Conservation (phyloP, 2,329 filamentous ascomycete species). For the Pseudocercospora vitis region DNA sequence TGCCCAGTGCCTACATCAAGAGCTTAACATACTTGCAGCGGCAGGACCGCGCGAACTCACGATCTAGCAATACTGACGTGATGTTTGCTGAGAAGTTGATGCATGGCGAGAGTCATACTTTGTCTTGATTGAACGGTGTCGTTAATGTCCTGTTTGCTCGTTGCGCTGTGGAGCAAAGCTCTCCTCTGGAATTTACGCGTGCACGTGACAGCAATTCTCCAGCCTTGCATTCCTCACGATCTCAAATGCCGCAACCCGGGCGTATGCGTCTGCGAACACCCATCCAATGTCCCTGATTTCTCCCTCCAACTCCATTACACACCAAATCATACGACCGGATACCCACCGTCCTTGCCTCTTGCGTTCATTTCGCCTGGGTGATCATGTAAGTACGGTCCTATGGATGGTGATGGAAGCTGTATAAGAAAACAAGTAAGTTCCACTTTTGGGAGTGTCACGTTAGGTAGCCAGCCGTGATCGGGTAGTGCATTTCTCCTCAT, state of each 20-base stretch:
- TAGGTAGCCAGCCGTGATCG: slow-evolving; percentile 7
- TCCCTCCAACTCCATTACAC: slow-evolving; percentile 1
- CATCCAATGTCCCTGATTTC: slow-evolving; percentile 9
- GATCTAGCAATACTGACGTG: neutral
- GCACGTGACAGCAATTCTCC: slow-evolving; percentile 27
- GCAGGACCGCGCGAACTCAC: neutral
- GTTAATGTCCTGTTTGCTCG: slow-evolving; percentile 19
- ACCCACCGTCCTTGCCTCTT: neutral
- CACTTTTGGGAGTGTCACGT: no score
- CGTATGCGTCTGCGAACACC: neutral
- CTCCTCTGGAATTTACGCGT: slow-evolving; percentile 18
- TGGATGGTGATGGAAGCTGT: neutral
- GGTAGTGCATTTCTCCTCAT: slow-evolving; percentile 1
- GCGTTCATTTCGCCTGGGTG: slow-evolving; percentile 3
- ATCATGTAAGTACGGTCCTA: slow-evolving; percentile 2
- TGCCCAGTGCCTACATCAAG: slow-evolving; percentile 17
- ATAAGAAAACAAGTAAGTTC: no score
- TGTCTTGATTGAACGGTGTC: slow-evolving; percentile 10
- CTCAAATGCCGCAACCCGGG: neutral
- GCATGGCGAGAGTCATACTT: slow-evolving; percentile 7
- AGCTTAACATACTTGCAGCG: neutral
- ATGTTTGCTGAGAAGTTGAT: slow-evolving; percentile 7
- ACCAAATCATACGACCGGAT: neutral
- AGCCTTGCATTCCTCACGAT: slow-evolving; percentile 19
- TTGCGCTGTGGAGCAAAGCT: slow-evolving; percentile 17